phyloP scores from a whole-genome alignment of 2,329 filamentous ascomycete species.

The Fusarium ramigenum region DNA sequence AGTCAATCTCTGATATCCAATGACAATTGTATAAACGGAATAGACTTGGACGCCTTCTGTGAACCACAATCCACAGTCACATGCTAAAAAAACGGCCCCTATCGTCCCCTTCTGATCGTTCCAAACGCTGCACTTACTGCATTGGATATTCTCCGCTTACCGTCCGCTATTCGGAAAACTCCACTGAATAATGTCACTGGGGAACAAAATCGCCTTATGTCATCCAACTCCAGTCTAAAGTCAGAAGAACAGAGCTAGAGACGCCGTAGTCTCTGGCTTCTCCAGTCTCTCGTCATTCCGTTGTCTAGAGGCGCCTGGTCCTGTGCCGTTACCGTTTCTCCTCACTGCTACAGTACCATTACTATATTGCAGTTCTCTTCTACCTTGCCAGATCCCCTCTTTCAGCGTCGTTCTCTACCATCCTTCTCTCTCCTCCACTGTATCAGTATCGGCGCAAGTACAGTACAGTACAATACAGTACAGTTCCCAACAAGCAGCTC shows the following conservation, averaged over 20 bases:
- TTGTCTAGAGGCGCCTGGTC: conserved; percentile 18
- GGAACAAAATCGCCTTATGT: conserved; percentile 36
- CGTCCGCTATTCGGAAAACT: conserved; percentile 34
- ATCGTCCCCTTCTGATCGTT: conserved; percentile 1
- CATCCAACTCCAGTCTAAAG: conserved; percentile 28
- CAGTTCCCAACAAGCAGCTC: neutral
- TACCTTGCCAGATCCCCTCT: conserved; percentile 3
- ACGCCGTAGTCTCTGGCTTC: conserved; percentile 24
- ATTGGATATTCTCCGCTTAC: neutral
- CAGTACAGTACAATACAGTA: conserved; percentile 6
- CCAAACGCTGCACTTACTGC: neutral
- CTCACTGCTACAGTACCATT: neutral
- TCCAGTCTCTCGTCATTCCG: conserved; percentile 38
- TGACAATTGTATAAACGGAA: neutral
- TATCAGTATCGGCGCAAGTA: conserved; percentile 14
- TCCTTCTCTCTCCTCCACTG: conserved; percentile 8
- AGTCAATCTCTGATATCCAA: neutral
- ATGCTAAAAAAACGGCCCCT: conserved; percentile 29
- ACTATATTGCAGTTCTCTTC: conserved; percentile 3
- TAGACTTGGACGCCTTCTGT: neutral
- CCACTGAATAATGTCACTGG: conserved; percentile 34
- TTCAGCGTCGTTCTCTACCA: neutral
- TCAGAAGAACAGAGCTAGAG: conserved; percentile 7
- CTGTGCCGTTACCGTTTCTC: conserved; percentile 13
- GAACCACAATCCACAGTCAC: conserved; percentile 32